Percentiles rank a stretch among this genome's conserved stretches.
phyloP scores from a whole-genome alignment of 768 basidiomycete species.

The Hypholoma fasciculare region DNA sequence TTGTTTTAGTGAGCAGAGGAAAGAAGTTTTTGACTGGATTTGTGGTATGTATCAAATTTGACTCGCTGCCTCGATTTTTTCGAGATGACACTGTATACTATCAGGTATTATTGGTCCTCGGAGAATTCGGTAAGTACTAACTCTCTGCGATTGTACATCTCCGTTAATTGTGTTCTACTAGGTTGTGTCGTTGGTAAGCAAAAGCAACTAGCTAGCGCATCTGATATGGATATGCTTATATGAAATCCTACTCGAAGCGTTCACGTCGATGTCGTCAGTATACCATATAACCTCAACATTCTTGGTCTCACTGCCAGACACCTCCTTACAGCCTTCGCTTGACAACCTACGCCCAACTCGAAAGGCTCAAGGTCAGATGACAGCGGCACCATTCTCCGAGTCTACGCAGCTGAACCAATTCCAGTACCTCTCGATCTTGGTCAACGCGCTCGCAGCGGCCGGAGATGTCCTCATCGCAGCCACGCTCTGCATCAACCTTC shows the following conservation, averaged over 20 bases:
- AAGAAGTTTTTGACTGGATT: constrained; percentile 19
- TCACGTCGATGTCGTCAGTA: constrained; percentile 35
- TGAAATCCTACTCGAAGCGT: constrained; percentile 24
- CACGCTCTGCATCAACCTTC: constrained; percentile 37
- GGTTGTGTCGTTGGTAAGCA: constrained; percentile 22
- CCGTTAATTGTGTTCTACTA: constrained; percentile 8
- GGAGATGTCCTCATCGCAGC: constrained; percentile 46
- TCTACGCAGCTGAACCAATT: neutral
- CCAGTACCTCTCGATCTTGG: constrained; percentile 37
- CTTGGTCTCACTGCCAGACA: neutral
- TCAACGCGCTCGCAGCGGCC: constrained; percentile 42
- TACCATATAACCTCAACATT: neutral
- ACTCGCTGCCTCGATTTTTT: neutral
- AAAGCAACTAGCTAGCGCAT: neutral
- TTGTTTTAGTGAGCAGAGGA: constrained; percentile 24
- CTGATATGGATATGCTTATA: neutral
- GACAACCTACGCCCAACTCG: constrained; percentile 33
- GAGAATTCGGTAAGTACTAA: constrained; percentile 23
- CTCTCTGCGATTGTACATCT: neutral
- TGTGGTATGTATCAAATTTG: constrained; percentile 14
- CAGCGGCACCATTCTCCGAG: too few species aligned
- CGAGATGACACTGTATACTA: neutral
- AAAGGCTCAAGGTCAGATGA: constrained; percentile 29
- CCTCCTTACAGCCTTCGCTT: constrained; percentile 25
- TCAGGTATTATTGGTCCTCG: constrained; percentile 21